phyloP scores from a whole-genome alignment of 2,329 filamentous ascomycete genomes.

The Samsoniella hepiali region DNA sequence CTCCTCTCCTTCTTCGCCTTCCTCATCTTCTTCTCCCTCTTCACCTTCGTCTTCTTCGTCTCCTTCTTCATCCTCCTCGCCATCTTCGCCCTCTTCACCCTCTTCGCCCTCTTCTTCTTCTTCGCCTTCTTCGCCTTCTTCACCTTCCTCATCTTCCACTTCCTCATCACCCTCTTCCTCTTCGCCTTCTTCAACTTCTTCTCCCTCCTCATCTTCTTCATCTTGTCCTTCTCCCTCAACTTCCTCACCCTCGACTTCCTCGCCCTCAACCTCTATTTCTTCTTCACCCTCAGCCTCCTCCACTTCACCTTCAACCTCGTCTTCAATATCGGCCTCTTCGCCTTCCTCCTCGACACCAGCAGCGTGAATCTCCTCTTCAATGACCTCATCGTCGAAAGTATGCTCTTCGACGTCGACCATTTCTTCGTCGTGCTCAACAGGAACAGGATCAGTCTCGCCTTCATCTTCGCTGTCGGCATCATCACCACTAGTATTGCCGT shows the following conservation, averaged over 20 bases:
- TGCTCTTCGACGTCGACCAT: constrained; percentile 19
- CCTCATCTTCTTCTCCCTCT: constrained; percentile 25
- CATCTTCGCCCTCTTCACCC: constrained; percentile 19
- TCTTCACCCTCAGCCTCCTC: constrained; percentile 20
- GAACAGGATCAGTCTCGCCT: constrained; percentile 26
- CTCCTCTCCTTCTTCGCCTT: constrained; percentile 26
- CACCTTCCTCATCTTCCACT: constrained; percentile 27
- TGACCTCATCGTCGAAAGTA: neutral
- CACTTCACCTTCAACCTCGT: constrained; percentile 22
- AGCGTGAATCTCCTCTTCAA: constrained; percentile 28
- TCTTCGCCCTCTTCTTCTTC: constrained; percentile 21
- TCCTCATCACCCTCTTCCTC: constrained; percentile 27
- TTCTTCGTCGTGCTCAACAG: neutral
- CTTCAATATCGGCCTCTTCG: constrained; percentile 18
- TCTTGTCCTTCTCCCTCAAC: constrained; percentile 21
- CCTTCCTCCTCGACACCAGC: constrained; percentile 26
- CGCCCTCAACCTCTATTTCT: constrained; percentile 13
- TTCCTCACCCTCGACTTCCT: constrained; percentile 18
- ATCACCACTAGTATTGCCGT: constrained; percentile 28
- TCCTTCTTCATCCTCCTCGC: constrained; percentile 12
- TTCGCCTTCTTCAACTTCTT: constrained; percentile 24
- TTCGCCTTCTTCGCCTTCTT: constrained; percentile 21
- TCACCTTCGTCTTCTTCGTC: constrained; percentile 21
- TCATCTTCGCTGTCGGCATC: constrained; percentile 37
- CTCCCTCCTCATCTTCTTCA: constrained; percentile 16